Evolutionary conservation across 78 protist species (phyloP).

Genomic region (Protostelium mycophagum): DNA sequence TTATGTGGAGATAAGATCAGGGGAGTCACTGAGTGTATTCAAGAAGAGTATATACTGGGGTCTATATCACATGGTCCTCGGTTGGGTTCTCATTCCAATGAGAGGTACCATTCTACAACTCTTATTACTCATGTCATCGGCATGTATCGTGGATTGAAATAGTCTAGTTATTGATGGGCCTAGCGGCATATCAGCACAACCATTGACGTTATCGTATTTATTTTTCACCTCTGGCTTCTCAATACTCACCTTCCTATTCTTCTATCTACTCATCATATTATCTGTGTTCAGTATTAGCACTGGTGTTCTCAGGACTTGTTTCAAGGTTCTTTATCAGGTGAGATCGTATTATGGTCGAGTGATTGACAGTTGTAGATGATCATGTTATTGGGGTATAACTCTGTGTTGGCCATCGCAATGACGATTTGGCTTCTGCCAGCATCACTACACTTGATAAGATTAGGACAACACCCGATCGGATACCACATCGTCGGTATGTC

Average conservation of each 20-base stretch:
- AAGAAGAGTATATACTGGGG: not conserved
- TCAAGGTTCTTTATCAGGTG: not conserved
- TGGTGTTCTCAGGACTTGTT: not conserved
- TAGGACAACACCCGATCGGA: too few species aligned
- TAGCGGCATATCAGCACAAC: not conserved
- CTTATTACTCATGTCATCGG: not conserved
- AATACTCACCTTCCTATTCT: not conserved
- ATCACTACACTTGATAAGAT: not conserved
- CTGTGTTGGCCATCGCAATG: not conserved
- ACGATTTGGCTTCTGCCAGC: not conserved
- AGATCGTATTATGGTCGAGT: not conserved
- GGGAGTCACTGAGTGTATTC: not conserved
- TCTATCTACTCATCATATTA: not conserved
- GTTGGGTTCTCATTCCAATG: not conserved
- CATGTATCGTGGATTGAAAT: not conserved
- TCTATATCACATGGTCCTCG: not conserved
- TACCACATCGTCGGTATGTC: too few species aligned
- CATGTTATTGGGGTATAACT: not conserved
- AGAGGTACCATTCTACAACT: too few species aligned
- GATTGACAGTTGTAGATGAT: not conserved
- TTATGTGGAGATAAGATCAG: not conserved
- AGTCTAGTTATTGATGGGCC: not conserved
- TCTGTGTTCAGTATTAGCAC: not conserved
- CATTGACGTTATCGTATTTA: not conserved
- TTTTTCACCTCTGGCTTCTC: not conserved